Percentiles rank a stretch among this genome's conserved stretches.
Conservation (phyloP, 1,139 yeast genomes). For the Protomyces macrosporus region DNA sequence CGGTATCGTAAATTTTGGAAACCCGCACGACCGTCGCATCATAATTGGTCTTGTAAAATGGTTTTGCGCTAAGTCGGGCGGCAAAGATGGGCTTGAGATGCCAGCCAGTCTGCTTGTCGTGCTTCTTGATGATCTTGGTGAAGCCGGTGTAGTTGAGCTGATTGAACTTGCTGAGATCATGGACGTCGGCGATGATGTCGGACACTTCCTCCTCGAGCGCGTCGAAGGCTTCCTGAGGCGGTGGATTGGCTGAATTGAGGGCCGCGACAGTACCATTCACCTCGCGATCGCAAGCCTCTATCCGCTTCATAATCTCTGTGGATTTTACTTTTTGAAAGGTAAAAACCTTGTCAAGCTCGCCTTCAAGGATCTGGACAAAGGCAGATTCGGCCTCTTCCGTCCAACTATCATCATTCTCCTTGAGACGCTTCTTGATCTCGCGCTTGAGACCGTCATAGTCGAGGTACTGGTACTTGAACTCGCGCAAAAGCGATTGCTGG, state of each 20-base stretch:
- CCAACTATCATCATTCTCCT: constrained; percentile 47
- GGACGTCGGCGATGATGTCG: constrained; percentile 94
- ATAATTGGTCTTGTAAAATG: constrained; percentile 91
- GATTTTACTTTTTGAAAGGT: constrained; percentile 73
- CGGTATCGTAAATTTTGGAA: constrained; percentile 83
- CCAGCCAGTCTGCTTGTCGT: constrained; percentile 83
- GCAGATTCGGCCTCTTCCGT: constrained; percentile 64
- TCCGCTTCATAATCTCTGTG: constrained; percentile 66
- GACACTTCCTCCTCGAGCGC: constrained; percentile 85
- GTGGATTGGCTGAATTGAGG: constrained; percentile 33
- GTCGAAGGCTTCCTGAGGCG: constrained; percentile 77
- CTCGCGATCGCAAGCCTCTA: constrained; percentile 60
- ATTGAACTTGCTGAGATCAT: constrained; percentile 88
- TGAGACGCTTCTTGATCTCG: constrained; percentile 34
- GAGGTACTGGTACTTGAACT: constrained; percentile 33
- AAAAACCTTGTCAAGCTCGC: constrained; percentile 76
- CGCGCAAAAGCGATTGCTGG: constrained; percentile 29
- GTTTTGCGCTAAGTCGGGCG: constrained; percentile 84
- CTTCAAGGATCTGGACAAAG: constrained; percentile 60
- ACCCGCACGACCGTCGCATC: constrained; percentile 83
- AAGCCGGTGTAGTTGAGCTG: constrained; percentile 92
- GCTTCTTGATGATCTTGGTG: constrained; percentile 83
- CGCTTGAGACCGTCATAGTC: constrained; percentile 34
- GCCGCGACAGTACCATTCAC: constrained; percentile 54
- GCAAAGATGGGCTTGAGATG: constrained; percentile 85